These are phyloP conservation scores for Rhizopogon rudus DNA, from an alignment of 768 basidiomycete genomes.

Conservation along the genomic window DNA sequence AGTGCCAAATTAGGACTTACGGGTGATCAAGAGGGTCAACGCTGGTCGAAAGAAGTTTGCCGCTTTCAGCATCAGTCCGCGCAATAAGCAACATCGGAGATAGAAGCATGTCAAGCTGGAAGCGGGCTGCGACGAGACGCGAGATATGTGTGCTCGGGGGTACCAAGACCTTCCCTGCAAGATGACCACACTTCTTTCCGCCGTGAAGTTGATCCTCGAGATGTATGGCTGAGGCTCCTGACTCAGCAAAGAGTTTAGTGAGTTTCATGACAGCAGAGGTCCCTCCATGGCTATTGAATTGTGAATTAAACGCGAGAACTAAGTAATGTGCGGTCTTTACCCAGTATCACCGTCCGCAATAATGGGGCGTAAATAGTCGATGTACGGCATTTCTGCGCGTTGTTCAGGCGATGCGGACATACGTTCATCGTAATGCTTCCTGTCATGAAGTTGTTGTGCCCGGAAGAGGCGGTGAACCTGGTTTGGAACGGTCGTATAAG, in stretches of 20 bases:
- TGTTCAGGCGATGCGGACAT: slow-evolving; percentile 58
- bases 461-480: slow-evolving; percentile 90
- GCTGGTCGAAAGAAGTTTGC: slow-evolving; percentile 77
- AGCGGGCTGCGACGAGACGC: slow-evolving; percentile 78
- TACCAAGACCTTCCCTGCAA: slow-evolving; percentile 90
- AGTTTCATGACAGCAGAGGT: slow-evolving; percentile 94
- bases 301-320: not conserved
- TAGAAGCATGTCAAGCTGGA: slow-evolving; percentile 88
- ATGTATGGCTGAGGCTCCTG: slow-evolving; percentile 87
- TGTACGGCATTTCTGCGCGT: slow-evolving; percentile 66
- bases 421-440: slow-evolving; percentile 88
- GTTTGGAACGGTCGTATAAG: slow-evolving; percentile 94
- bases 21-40: slow-evolving; percentile 77
- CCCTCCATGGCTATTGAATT: slow-evolving; percentile 70
- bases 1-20: slow-evolving; percentile 20
- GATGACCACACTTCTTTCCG: slow-evolving; percentile 92
- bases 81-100: slow-evolving; percentile 88
- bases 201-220: slow-evolving; percentile 94
- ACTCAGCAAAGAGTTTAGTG: slow-evolving; percentile 91
- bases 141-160: slow-evolving; percentile 85
- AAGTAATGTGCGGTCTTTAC: slow-evolving; percentile 34
- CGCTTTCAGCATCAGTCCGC: slow-evolving; percentile 88
- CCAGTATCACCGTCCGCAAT: slow-evolving; percentile 95
- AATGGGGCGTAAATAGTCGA: slow-evolving; percentile 89
- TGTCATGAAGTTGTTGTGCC: slow-evolving; percentile 89